Base-by-base conservation (phyloP, 257 asterid genomes). In the Scutellaria galericulata region DNA sequence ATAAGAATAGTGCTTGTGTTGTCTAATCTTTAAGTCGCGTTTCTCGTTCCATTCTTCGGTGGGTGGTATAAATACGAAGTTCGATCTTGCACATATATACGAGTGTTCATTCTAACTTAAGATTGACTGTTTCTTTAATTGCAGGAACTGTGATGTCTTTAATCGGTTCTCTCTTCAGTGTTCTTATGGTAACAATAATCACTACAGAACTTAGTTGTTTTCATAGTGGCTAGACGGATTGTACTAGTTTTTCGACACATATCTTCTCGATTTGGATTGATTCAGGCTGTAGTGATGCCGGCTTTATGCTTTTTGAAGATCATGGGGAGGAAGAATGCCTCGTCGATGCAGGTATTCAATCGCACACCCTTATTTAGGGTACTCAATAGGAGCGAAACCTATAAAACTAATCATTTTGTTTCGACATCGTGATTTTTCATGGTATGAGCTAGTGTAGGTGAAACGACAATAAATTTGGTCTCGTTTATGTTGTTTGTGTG, bases 91-190 rank as follows among this genome's bases (percentile, higher is more conserved):
- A n/a, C n/a, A n/a, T n/a, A n/a, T n/a, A n/a, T n/a, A n/a, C n/a
- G n/a, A n/a, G n/a, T n/a, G n/a, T n/a, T n/a, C n/a, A n/a, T n/a
- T n/a, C n/a, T n/a, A n/a, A n/a, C 27, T 13, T 37, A 37, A 13
- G 47, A 60, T 60, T 6, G 48, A 47, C 2, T 1, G 12, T 2
- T 46, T 9, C 12, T 39, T 9, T 9, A 13, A 27, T 7, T 82
- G 82, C 84, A 93, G 96, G 97, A 72, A 84, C 81, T 15, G 85
- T 93, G 84, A 89, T 93, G 96, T 86, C 97, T 63, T 82, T 93
- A 20, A 80, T 89, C 55, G 98, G 98, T 39, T 89, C 97, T 13
- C 94, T 93, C 71, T 80, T 87, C 62, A 90, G 98, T 64, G 73
- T 93, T 73, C 83, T 93, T 35, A 83, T 89, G 97, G 98, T 93